Conservation (phyloP, 805 yeast genomes). For the Pichia insulana region DNA sequence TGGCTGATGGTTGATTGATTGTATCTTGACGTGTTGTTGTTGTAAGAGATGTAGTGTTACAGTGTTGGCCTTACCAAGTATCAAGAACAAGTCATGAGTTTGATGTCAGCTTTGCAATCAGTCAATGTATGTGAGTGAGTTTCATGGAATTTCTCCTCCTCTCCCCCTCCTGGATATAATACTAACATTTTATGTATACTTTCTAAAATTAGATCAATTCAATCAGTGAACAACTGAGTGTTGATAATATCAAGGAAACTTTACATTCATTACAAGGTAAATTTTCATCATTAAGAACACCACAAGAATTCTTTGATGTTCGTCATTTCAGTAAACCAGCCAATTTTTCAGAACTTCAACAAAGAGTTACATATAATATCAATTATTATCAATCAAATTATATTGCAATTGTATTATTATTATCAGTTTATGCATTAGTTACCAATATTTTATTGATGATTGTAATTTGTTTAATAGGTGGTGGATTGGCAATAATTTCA, state of each 20-base stretch:
- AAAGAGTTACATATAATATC: slow-evolving; percentile 79
- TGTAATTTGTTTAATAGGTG: slow-evolving; percentile 64
- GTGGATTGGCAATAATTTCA: slow-evolving; percentile 72
- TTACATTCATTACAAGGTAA: slow-evolving; percentile 48
- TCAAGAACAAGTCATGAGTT: no score
- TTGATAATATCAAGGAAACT: slow-evolving; percentile 38
- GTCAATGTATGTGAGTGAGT: slow-evolving; percentile 15
- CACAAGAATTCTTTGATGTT: slow-evolving; percentile 88
- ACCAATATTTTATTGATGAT: slow-evolving; percentile 80
- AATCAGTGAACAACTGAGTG: slow-evolving; percentile 38
- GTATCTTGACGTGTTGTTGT: background rate
- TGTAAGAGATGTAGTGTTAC: background rate
- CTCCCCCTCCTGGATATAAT: background rate
- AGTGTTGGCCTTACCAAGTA: no score
- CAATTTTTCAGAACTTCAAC: slow-evolving; percentile 81
- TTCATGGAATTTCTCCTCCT: no score
- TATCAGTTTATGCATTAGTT: slow-evolving; percentile 76
- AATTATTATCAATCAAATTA: slow-evolving; percentile 86
- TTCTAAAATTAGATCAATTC: slow-evolving; percentile 14
- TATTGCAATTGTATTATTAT: slow-evolving; percentile 56
- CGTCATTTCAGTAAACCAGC: slow-evolving; percentile 86
- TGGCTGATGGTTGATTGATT: no score
- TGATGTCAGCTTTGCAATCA: slow-evolving; percentile 7
- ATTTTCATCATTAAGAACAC: slow-evolving; percentile 70
- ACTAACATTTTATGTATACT: background rate